Conservation (phyloP, 345 rosid genomes). For the Brassica cretica region DNA sequence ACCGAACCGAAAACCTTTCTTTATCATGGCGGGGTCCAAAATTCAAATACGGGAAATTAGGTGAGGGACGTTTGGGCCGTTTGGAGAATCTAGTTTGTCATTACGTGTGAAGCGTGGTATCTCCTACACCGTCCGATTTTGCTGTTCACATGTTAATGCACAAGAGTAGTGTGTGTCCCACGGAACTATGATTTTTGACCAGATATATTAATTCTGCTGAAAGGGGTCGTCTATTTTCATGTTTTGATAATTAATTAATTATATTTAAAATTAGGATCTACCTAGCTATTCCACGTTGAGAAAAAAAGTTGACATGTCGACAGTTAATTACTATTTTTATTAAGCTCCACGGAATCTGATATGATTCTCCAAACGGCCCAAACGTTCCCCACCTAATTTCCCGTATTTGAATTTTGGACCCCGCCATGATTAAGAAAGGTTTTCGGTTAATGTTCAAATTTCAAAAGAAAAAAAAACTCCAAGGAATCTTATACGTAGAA, state of each 20-base stretch:
- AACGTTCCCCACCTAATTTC: neutral
- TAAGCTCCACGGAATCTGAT: neutral
- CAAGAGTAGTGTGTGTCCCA: neutral
- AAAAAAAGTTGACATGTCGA: neutral
- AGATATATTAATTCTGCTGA: neutral
- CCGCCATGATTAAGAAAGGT: constrained; percentile 5
- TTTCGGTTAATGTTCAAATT: neutral
- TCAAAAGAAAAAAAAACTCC: neutral
- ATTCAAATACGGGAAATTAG: constrained; percentile 6
- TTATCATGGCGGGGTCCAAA: constrained; percentile 9
- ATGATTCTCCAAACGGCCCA: constrained; percentile 13
- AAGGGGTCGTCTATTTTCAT: neutral
- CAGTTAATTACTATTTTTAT: neutral
- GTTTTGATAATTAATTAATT: neutral
- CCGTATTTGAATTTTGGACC: constrained; percentile 1
- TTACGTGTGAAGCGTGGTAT: constrained; percentile 18
- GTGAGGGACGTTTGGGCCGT: constrained; percentile 9
- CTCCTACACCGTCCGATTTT: constrained; percentile 23
- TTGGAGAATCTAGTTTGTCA: constrained; percentile 30
- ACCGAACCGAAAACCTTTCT: constrained; percentile 15
- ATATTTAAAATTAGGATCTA: neutral
- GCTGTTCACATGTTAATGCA: neutral
- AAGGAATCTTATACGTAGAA: neutral
- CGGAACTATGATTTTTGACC: neutral
- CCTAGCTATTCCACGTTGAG: neutral